These are phyloP conservation scores for Lichenothelia convexa DNA, from an alignment of 495 filamentous ascomycete genomes.

Conservation along the genomic window DNA sequence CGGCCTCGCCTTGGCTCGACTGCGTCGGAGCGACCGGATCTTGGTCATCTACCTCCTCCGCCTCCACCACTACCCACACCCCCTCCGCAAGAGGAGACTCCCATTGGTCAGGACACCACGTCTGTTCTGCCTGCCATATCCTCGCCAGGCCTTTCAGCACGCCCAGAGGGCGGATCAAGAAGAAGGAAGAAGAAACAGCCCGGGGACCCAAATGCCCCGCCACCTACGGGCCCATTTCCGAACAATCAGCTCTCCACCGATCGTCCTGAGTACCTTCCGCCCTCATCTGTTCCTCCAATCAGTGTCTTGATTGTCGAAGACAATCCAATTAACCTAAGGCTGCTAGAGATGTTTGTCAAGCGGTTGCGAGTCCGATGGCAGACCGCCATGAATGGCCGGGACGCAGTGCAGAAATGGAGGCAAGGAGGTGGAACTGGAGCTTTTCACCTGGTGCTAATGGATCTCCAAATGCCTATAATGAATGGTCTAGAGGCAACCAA, in stretches of 20 bases:
- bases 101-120: too few species aligned
- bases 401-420: constrained; percentile 86
- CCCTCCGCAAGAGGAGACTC: too few species aligned
- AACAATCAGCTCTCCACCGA: neutral
- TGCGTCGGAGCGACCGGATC: constrained; percentile 16
- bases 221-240: too few species aligned
- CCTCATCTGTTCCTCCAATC: constrained; percentile 80
- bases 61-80: constrained; percentile 40
- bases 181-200: neutral
- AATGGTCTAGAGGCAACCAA: constrained; percentile 91
- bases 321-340: constrained; percentile 87
- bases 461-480: constrained; percentile 96
- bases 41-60: constrained; percentile 12
- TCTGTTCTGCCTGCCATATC: too few species aligned
- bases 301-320: constrained; percentile 97
- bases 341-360: constrained; percentile 92
- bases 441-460: constrained; percentile 97
- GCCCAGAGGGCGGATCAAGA: neutral
- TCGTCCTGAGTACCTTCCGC: constrained; percentile 59
- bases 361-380: constrained; percentile 95
- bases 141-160: too few species aligned
- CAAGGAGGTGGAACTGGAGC: constrained; percentile 82
- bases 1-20: constrained; percentile 18
- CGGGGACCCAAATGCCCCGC: neutral
- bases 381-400: constrained; percentile 82